phyloP scores from a whole-genome alignment of 192 early-diverging fungal genomes.

The Coemansia sp. region DNA sequence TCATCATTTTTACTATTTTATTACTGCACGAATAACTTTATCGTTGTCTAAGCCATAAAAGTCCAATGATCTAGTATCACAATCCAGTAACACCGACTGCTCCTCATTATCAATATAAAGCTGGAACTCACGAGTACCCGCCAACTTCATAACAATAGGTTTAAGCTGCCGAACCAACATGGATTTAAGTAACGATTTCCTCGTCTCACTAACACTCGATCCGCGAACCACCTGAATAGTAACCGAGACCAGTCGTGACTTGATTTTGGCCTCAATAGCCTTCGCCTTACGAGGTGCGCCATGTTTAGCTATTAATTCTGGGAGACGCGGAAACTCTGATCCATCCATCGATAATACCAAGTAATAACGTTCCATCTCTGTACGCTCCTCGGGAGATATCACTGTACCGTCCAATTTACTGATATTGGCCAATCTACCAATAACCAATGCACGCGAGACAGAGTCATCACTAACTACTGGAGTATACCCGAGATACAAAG shows the following conservation, averaged over 20 bases:
- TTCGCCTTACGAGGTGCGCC: neutral
- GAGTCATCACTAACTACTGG: constrained; percentile 10
- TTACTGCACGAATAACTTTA: constrained; percentile 19
- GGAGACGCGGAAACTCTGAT: neutral
- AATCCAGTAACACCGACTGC: constrained; percentile 26
- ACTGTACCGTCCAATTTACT: constrained; percentile 33
- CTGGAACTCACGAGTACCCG: constrained; percentile 17
- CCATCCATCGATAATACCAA: constrained; percentile 12
- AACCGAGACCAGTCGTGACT: neutral
- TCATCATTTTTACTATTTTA: neutral
- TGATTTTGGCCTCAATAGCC: neutral
- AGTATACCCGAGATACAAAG: constrained; percentile 12
- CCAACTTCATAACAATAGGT: constrained; percentile 29
- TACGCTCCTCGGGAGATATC: constrained; percentile 31
- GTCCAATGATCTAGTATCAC: constrained; percentile 27
- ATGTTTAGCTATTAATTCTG: neutral
- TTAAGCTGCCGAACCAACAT: constrained; percentile 50
- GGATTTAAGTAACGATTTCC: neutral
- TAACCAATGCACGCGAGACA: constrained; percentile 2
- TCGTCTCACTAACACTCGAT: neutral
- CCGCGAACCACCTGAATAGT: neutral
- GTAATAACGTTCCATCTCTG: constrained; percentile 56
- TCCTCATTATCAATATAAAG: constrained; percentile 6
- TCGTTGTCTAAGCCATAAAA: constrained; percentile 40
- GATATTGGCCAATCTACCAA: constrained; percentile 24